Evolutionary conservation across 495 filamentous ascomycete species (phyloP).

Genomic region (Penicillium fimorum): DNA sequence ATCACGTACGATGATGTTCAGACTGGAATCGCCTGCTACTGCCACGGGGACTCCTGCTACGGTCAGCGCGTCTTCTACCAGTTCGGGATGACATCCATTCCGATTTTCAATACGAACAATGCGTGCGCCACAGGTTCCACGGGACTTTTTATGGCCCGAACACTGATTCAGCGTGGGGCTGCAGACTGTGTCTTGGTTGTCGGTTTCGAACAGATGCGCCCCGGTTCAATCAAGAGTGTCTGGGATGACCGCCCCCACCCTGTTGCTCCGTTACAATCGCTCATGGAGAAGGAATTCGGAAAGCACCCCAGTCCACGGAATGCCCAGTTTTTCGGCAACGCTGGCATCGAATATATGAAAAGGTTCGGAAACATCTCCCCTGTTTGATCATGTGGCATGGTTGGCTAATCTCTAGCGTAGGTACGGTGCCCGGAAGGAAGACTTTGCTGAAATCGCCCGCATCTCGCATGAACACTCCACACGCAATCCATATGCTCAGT

Average conservation of each 20-base stretch:
- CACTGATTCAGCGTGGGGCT: constrained; percentile 63
- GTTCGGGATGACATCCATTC: constrained; percentile 85
- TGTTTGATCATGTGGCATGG: too few species aligned
- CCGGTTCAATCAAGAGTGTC: constrained; percentile 46
- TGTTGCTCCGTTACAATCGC: constrained; percentile 15
- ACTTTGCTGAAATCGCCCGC: constrained; percentile 83
- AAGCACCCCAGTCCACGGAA: constrained; percentile 46
- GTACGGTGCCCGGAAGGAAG: constrained; percentile 66
- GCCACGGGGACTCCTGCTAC: constrained; percentile 62
- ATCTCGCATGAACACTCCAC: constrained; percentile 77
- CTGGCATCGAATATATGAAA: constrained; percentile 81
- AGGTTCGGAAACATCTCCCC: constrained; percentile 41
- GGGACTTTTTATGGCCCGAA: constrained; percentile 69
- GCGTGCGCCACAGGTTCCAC: constrained; percentile 83
- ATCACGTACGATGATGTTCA: constrained; percentile 88
- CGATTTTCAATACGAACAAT: constrained; percentile 86
- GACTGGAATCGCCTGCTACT: constrained; percentile 81
- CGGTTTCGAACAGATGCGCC: constrained; percentile 92
- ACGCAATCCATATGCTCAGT: constrained; percentile 90
- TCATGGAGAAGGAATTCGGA: constrained; percentile 22
- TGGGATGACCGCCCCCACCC: constrained; percentile 27
- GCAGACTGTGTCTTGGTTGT: constrained; percentile 76
- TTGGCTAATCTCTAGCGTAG: constrained; percentile 16
- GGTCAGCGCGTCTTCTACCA: constrained; percentile 84
- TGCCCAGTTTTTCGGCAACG: constrained; percentile 88